phyloP scores from a whole-genome alignment of 2,329 filamentous ascomycete species.

The Claviceps sp. region DNA sequence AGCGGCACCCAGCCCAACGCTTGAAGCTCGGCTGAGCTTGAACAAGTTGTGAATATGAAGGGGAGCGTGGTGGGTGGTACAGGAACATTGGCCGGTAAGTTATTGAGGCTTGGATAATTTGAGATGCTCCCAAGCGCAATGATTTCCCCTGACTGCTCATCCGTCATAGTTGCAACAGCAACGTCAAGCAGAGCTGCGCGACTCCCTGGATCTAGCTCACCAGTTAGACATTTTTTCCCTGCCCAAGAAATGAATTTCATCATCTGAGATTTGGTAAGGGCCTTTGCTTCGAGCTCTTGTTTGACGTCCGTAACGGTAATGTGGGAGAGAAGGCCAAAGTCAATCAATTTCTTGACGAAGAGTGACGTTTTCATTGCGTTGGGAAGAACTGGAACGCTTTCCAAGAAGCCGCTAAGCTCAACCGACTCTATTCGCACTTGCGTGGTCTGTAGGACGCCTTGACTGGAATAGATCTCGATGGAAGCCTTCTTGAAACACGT shows the following conservation, averaged over 20 bases:
- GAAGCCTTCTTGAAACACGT: conserved; percentile 69
- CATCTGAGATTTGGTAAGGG: conserved; percentile 66
- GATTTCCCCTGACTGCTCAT: conserved; percentile 52
- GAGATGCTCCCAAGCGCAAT: conserved; percentile 65
- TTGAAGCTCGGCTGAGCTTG: conserved; percentile 55
- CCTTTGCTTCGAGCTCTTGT: conserved; percentile 67
- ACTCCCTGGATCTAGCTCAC: conserved; percentile 56
- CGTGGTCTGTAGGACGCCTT: conserved; percentile 73
- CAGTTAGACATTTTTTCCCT: conserved; percentile 54
- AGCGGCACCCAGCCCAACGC: conserved; percentile 78
- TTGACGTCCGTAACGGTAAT: conserved; percentile 81
- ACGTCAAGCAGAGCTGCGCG: conserved; percentile 63
- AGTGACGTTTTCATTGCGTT: conserved; percentile 57
- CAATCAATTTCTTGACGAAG: conserved; percentile 69
- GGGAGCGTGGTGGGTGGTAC: conserved; percentile 73
- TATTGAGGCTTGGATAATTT: conserved; percentile 61
- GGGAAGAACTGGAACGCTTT: conserved; percentile 76
- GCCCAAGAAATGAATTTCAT: conserved; percentile 77
- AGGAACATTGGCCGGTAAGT: conserved; percentile 69
- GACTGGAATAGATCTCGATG: conserved; percentile 79
- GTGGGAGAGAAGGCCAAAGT: conserved; percentile 75
- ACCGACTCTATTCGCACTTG: conserved; percentile 64
- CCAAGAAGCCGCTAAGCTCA: conserved; percentile 59
- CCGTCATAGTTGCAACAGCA: conserved; percentile 57
- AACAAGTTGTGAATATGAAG: conserved; percentile 62